Base-by-base conservation (phyloP, 2,329 filamentous ascomycete genomes). In the Xylaria sp. region DNA sequence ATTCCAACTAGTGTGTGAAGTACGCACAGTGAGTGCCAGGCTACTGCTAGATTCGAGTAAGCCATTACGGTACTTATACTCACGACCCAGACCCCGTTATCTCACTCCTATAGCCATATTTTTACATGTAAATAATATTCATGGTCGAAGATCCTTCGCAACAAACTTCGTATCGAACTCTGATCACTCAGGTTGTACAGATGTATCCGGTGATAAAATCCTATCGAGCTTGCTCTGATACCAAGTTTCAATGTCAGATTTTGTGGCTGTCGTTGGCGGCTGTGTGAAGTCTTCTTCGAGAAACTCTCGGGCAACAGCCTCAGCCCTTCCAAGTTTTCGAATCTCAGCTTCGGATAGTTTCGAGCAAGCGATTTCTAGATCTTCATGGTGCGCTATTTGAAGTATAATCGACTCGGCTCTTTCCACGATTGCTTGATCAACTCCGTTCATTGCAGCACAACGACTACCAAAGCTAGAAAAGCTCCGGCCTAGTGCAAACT, bases 361-460 rank as follows among this genome's bases (percentile, higher is more conserved):
- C 4, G 92, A 88, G 79, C 92, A 97, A 21, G 89, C 87, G 34
- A 88, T 85, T 5, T 91, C 87, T 1, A 98, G 82, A 78, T 97
- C 92, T 75, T 95, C 92, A 6, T 93, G 92, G 59, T 85, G 87
- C 17, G 88, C 87, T 39, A 91, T 83, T 17, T 96, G 82, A 6
- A 88, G 79, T 24, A 91, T 88, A 42, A 99, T 85, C 7, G 90
- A 86, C 71, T 93, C 90, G 0, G 95, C 94, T 64, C 94, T 88
- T 17, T 90, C 82, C 6, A 98, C 86, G 9, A 98, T 87, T 4
- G 86, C 84, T 19, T 81, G 76, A 34, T 93, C 90, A 14, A 99
- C 89, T 0, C 94, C 94, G 74, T 97, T 98, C 79, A 97, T 87
- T 3, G 90, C 89, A 32, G 96, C 96, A 76, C 96, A 98, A 79